Evolutionary conservation across 2,329 filamentous ascomycete genomes (phyloP), one percentile per base, ranked within the genome.

Genomic region (Beauveria bassiana): DNA sequence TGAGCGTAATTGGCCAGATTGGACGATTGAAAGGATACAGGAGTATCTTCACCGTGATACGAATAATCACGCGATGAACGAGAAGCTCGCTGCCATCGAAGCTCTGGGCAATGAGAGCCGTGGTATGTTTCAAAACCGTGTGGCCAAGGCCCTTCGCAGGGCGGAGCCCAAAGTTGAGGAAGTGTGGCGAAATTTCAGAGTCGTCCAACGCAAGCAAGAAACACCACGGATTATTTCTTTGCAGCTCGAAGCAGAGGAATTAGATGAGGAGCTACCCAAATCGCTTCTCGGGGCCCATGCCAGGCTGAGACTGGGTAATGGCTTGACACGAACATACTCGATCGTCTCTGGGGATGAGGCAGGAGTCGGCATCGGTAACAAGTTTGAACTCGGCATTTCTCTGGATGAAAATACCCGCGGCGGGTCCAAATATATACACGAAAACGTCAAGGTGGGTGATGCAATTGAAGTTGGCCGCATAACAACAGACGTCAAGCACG

Each of bases 21-120:
- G 86, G 86, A 86, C 85, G 0, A 78, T 89, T 40, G 82, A 85
- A 68, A 75, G 81, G 12, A 73, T 88, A 0, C 85, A 88, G 70
- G 81, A 86, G 70, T 87, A 83, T 64, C 71, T 87, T 43, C 84
- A 86, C 68, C 75, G 81, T 7, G 79, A 82, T 38, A 77, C 73
- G 28, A 75, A 76, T 40, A 78, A 86, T 66, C 66, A 74, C 1
- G 79, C 73, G 45, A 82, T 81, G 76, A 80, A 82, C 52, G 73
- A 76, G 53, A 78, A 81, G 67, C 74, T 88, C 3, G 77, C 81
- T 0, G 73, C 74, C 2, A 77, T 86, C 34, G 77, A 77, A 9
- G 77, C 75, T 18, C 76, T 86, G 40, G 81, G 80, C 3, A 74
- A 75, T 9, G 81, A 83, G 68, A 76, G 75, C 61, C 71, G 73